Evolutionary conservation across 129 eudicot genomes (phyloP), one percentile per base, ranked within the genome.

Genomic region (Centaurea solstitialis): DNA sequence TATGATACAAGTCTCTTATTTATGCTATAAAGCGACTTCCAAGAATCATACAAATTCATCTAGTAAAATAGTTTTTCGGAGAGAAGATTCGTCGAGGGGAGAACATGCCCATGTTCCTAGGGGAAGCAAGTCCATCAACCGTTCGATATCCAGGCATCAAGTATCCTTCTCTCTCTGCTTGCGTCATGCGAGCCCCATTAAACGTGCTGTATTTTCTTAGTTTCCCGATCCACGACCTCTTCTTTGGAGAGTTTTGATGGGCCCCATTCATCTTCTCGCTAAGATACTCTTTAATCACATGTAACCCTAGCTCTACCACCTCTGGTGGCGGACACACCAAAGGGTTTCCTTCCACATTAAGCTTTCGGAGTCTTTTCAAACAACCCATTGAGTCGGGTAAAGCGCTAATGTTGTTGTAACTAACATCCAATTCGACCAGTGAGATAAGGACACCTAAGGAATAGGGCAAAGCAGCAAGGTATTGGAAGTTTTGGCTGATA

Each of bases 401-500:
- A 2, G 79, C 6, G 0, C 85, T 59, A 68, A 94, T 87, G 41
- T 75, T 92, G 87, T 94, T 94, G 88, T 92, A 94, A 81, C 98
- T 94, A 4, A 92, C 87, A 76, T 94, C 98, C 24, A 94, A 38
- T 76, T 94, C 97, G 6, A 85, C 83, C 0, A 94, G 90, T 59
- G 97, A 90, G 10, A 92, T 71, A 70, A 92, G 97, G 59, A 94
- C 91, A 75, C 98, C 98, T 4, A 90, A 28, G 53, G 97, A 92
- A 83, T 91, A 94, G 1, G 98, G 98, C 10, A 94, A 82, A 37
- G 85, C 77, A 2, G 74, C 67, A 1, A 92, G 85, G 86, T 82
- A 79, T 13, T 87, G 93, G 84, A 94, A 94, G 86, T 94, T 94
- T 81, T 94, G 98, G 83, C 98, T 94, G 23, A 94, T 81, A 15